Percentiles rank a stretch among this genome's conserved stretches.
Evolutionary conservation across 2,329 filamentous ascomycete species (phyloP).

Genomic region (Ceratocystis variospora): DNA sequence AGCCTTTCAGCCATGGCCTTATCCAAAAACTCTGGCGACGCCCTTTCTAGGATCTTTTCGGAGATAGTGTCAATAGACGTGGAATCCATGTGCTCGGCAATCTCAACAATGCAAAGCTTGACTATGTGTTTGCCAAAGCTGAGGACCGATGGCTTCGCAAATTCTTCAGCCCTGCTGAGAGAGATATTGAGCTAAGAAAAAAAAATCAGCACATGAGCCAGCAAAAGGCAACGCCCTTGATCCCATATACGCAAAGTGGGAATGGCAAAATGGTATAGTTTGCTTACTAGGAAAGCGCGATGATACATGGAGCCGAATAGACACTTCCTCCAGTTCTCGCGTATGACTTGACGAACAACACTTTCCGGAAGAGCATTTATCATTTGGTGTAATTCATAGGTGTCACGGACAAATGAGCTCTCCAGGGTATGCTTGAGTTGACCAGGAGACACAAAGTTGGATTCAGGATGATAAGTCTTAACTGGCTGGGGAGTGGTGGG

Average conservation of each 20-base stretch:
- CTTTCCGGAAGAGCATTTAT: conserved; percentile 29
- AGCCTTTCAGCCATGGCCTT: conserved; percentile 38
- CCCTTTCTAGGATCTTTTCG: conserved; percentile 38
- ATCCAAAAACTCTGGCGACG: conserved; percentile 35
- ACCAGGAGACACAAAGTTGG: not conserved
- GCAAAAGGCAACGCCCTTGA: no score
- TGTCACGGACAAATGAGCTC: not conserved
- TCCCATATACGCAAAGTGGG: no score
- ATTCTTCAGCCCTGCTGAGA: conserved; percentile 24
- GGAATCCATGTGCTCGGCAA: conserved; percentile 26
- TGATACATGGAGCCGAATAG: conserved; percentile 34
- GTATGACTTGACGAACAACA: conserved; percentile 30
- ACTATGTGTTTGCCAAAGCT: conserved; percentile 36
- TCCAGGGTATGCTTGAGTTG: not conserved
- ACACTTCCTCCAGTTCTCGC: conserved; percentile 35
- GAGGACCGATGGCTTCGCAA: conserved; percentile 29
- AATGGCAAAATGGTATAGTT: not conserved
- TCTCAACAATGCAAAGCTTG: conserved; percentile 28
- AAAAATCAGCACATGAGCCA: not conserved
- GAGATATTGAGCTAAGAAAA: not conserved
- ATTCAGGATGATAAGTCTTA: not conserved
- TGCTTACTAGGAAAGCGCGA: conserved; percentile 33
- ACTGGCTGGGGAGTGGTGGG: not conserved
- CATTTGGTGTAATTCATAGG: conserved; percentile 14
- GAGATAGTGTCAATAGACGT: conserved; percentile 34